These are phyloP conservation scores for Boletus barrowsii DNA, from an alignment of 768 basidiomycete genomes.

Conservation along the genomic window DNA sequence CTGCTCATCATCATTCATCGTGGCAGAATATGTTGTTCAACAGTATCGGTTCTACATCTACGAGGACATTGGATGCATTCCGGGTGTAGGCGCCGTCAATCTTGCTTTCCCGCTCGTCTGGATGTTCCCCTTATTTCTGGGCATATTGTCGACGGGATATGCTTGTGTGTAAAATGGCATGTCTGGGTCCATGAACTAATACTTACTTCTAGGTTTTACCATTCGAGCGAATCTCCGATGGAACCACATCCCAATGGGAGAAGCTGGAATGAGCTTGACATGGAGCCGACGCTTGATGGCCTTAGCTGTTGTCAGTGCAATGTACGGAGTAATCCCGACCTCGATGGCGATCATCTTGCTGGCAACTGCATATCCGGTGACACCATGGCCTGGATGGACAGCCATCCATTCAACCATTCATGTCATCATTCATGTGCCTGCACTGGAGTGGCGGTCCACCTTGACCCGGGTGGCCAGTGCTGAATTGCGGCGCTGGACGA, in stretches of 20 bases:
- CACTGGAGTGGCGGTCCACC: conserved; percentile 9
- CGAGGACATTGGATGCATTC: conserved; percentile 46
- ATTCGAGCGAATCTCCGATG: conserved; percentile 2
- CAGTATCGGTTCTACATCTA: conserved; percentile 50
- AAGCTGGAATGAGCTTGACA: background rate
- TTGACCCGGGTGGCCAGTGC: background rate
- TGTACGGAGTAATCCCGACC: conserved; percentile 14
- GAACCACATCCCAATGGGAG: background rate
- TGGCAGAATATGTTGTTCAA: conserved; percentile 45
- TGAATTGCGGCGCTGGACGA: conserved; percentile 22
- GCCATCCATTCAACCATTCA: conserved; percentile 12
- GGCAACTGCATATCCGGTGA: conserved; percentile 6
- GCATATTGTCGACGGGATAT: conserved; percentile 44
- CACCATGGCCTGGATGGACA: conserved; percentile 22
- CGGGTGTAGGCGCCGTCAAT: conserved; percentile 33
- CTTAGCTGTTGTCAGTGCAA: conserved; percentile 2
- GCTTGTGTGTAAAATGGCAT: conserved; percentile 12
- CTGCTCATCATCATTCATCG: background rate
- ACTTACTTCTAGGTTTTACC: conserved; percentile 4
- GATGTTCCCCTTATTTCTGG: conserved; percentile 45
- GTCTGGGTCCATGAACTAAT: background rate
- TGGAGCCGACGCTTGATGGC: conserved; percentile 17
- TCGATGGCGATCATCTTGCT: conserved; percentile 7
- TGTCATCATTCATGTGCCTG: conserved; percentile 5
- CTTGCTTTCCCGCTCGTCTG: conserved; percentile 41